These are phyloP conservation scores for Pseudocohnilembus persalinus DNA, from an alignment of 169 alveolate genomes.

Conservation along the genomic window DNA sequence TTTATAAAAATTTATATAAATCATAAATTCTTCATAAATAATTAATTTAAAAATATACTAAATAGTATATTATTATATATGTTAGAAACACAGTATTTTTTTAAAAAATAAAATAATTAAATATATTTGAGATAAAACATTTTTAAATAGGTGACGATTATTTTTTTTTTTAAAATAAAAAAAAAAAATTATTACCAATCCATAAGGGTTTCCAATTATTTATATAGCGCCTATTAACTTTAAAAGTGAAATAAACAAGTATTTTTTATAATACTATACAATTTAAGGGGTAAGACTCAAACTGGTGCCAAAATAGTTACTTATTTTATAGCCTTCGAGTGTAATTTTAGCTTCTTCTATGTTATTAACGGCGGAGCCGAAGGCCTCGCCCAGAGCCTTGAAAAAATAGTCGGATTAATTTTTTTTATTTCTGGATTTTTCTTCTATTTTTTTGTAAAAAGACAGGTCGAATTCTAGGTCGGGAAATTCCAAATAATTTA, in stretches of 20 bases:
- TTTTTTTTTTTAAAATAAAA: no score
- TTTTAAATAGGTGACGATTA: no score
- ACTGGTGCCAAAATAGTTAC: constrained; percentile 61
- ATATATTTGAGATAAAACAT: no score
- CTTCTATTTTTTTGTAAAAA: background rate
- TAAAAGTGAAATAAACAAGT: constrained; percentile 54
- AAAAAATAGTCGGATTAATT: background rate
- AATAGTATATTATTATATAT: no score
- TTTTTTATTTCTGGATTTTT: no score
- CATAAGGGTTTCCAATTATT: constrained; percentile 83
- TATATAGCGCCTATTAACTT: constrained; percentile 79
- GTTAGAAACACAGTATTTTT: no score
- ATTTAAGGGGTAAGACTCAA: constrained; percentile 47
- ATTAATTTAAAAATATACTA: no score
- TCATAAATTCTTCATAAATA: no score
- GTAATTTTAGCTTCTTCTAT: constrained; percentile 79
- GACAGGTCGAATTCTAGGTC: constrained; percentile 1
- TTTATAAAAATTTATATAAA: no score
- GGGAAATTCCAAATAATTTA: background rate
- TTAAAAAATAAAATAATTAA: no score
- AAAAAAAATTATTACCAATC: no score
- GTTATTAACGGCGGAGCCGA: constrained; percentile 72
- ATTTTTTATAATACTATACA: constrained; percentile 57
- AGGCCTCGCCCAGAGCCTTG: background rate
- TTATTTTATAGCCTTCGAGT: constrained; percentile 51